These are phyloP conservation scores for Hemerocallis citrina DNA, from an alignment of 106 monocot species.

Conservation along the genomic window DNA sequence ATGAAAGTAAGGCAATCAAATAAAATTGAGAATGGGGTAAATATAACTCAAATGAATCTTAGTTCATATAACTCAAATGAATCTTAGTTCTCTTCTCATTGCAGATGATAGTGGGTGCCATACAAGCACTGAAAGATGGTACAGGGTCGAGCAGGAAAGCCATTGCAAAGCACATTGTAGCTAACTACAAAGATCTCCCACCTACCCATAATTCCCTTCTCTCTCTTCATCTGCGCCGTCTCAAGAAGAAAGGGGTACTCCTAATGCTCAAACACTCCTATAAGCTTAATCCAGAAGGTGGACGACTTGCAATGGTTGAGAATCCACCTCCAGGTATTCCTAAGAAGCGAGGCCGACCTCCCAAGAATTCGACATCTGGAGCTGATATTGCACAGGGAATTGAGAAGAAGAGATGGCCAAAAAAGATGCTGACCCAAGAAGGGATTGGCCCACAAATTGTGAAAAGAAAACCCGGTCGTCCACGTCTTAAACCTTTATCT, in stretches of 20 bases:
- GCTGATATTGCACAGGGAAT: neutral
- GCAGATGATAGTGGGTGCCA: constrained; percentile 19
- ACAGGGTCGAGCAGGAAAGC: constrained; percentile 17
- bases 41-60: no score
- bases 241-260: constrained; percentile 5
- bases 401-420: constrained; percentile 6
- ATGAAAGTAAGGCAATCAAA: no score
- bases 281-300: no score
- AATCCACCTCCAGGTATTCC: neutral
- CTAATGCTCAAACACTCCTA: constrained; percentile 11
- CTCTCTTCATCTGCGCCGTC: constrained; percentile 12
- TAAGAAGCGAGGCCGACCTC: constrained; percentile 10
- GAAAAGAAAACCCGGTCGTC: constrained; percentile 12
- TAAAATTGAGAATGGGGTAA: no score
- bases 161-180: constrained; percentile 12
- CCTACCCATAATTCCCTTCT: constrained; percentile 12
- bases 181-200: constrained; percentile 8
- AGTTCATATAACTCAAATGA: no score
- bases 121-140: constrained; percentile 9
- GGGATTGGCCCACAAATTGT: no score
- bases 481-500: neutral
- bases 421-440: neutral
- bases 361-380: neutral
- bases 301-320: no score
- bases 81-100: neutral